Conservation (phyloP, 2,329 filamentous ascomycete species). For the Talaromyces amestolkiae region DNA sequence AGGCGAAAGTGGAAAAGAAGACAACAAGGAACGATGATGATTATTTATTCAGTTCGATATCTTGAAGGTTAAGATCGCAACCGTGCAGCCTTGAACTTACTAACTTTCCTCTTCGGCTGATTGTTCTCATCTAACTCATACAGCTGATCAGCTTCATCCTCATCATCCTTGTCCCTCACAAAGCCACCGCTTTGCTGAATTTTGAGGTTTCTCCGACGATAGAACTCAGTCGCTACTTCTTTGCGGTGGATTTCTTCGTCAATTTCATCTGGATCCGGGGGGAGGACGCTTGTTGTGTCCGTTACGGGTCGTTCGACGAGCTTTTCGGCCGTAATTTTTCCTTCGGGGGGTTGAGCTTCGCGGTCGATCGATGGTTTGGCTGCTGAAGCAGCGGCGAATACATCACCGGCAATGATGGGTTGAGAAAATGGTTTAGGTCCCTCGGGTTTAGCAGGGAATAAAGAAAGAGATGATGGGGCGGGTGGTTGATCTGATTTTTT, state of each 20-base stretch:
- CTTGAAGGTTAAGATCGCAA: slow-evolving; percentile 30
- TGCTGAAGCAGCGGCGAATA: slow-evolving; percentile 8
- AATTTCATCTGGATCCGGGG: slow-evolving; percentile 61
- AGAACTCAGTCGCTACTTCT: slow-evolving; percentile 79
- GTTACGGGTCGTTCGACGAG: slow-evolving; percentile 52
- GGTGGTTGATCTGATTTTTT: slow-evolving; percentile 24
- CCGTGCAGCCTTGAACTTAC: slow-evolving; percentile 49
- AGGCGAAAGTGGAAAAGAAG: background rate
- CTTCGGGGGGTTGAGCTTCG: slow-evolving; percentile 39
- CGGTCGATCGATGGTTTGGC: slow-evolving; percentile 15
- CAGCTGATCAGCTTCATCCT: slow-evolving; percentile 62
- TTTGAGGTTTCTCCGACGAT: slow-evolving; percentile 75
- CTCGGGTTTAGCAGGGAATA: slow-evolving; percentile 39
- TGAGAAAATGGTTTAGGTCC: slow-evolving; percentile 40
- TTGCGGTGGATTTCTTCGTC: slow-evolving; percentile 71
- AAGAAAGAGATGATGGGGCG: slow-evolving; percentile 28
- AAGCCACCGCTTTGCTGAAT: slow-evolving; percentile 84
- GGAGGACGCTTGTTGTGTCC: slow-evolving; percentile 28
- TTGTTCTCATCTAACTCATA: slow-evolving; percentile 49
- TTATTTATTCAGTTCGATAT: background rate
- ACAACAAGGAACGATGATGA: background rate
- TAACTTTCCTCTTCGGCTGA: slow-evolving; percentile 38
- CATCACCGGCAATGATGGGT: slow-evolving; percentile 29
- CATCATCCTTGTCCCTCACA: slow-evolving; percentile 67
- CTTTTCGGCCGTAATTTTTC: slow-evolving; percentile 57